Evolutionary conservation across 345 rosid species (phyloP).

Genomic region (Reutealis trisperma): DNA sequence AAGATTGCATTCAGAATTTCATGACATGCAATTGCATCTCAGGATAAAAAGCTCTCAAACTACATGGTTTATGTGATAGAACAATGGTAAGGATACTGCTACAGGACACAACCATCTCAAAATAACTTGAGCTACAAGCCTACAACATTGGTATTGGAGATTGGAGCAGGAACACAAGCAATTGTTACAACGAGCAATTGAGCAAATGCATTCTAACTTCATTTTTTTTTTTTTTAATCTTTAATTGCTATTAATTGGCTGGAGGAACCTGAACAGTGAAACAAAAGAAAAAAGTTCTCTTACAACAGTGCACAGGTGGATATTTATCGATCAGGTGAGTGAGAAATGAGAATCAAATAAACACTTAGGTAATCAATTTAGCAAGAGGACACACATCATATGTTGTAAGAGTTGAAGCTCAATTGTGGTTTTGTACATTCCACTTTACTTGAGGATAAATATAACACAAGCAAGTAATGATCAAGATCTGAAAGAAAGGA

Average conservation of each 20-base stretch:
- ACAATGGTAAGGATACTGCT: not conserved
- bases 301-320: not conserved
- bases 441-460: not conserved
- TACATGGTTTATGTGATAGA: not conserved
- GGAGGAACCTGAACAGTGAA: not conserved
- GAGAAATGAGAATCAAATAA: too few species aligned
- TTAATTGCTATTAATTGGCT: not conserved
- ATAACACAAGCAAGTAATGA: not conserved
- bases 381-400: too few species aligned
- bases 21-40: conserved; percentile 1
- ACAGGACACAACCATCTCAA: not conserved
- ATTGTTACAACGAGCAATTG: too few species aligned
- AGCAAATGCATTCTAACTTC: not conserved
- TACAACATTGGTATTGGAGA: not conserved
- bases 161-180: too few species aligned
- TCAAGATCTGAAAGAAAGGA: not conserved
- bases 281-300: too few species aligned
- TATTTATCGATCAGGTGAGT: not conserved
- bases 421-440: not conserved
- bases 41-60: not conserved
- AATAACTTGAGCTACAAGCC: not conserved
- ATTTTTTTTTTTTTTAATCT: not conserved
- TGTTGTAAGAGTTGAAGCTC: too few species aligned
- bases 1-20: not conserved
- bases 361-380: too few species aligned